Evolutionary conservation across 2,329 filamentous ascomycete genomes (phyloP).

Genomic region (Penicillium crustosum): DNA sequence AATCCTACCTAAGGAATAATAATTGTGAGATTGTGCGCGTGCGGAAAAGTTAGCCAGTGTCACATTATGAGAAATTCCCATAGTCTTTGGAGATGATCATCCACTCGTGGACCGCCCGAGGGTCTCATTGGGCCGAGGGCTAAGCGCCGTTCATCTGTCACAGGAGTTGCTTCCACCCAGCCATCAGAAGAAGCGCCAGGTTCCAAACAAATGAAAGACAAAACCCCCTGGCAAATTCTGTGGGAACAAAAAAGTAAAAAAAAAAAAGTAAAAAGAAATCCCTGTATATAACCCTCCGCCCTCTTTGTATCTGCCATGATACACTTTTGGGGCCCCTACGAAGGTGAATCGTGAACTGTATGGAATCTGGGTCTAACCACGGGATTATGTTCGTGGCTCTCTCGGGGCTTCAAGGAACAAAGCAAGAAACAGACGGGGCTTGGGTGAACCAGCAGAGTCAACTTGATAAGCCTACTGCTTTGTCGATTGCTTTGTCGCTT

Average conservation of each 20-base stretch:
- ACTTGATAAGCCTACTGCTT: background rate
- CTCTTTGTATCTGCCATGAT: constrained; percentile 6
- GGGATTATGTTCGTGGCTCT: constrained; percentile 1
- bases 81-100: background rate
- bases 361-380: background rate
- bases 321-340: background rate
- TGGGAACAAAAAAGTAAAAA: background rate
- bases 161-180: constrained; percentile 7
- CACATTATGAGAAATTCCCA: background rate
- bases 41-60: constrained; percentile 1
- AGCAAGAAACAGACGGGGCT: background rate
- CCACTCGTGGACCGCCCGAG: background rate
- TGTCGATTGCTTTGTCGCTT: background rate
- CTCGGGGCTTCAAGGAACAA: constrained; percentile 1
- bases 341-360: constrained; percentile 3
- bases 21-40: background rate
- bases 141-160: constrained; percentile 14
- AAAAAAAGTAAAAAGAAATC: background rate
- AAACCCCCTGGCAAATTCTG: background rate
- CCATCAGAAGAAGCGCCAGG: constrained; percentile 7
- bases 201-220: constrained; percentile 4
- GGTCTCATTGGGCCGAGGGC: constrained; percentile 6
- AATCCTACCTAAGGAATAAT: background rate
- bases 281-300: background rate
- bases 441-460: background rate